Conservation (phyloP, 2,329 filamentous ascomycete genomes). For the Diaporthe australafricana region DNA sequence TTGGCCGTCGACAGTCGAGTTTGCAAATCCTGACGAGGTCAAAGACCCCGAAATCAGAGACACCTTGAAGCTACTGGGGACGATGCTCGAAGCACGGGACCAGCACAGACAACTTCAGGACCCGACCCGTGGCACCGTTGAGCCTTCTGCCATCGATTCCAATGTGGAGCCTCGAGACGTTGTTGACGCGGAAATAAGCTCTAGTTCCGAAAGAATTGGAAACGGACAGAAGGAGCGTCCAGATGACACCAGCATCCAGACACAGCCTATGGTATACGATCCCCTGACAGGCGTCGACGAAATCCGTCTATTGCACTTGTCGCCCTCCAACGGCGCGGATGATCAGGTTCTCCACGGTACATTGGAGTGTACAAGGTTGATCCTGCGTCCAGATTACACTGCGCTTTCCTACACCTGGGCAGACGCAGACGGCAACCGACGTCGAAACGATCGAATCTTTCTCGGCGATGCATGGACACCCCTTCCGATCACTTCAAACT, state of each 20-base stretch:
- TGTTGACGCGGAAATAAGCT: rapidly evolving
- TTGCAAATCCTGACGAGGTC: background rate
- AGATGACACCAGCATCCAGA: too few relatives aligned
- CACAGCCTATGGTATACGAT: background rate
- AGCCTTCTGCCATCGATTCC: background rate
- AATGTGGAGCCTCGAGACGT: background rate
- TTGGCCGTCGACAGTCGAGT: background rate
- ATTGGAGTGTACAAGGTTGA: background rate
- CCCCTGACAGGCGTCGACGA: background rate
- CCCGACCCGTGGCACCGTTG: too few relatives aligned
- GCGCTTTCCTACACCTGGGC: conserved; percentile 1
- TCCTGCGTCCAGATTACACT: background rate
- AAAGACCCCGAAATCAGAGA: background rate
- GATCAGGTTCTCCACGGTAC: background rate
- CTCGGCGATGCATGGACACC: background rate
- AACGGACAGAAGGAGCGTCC: background rate
- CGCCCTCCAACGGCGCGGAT: background rate
- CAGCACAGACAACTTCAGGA: background rate
- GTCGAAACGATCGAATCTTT: background rate
- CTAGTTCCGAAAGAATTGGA: too few relatives aligned
- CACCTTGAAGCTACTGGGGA: background rate
- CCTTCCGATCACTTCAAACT: background rate
- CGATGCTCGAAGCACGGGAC: background rate
- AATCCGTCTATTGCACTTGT: background rate
- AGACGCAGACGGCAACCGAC: background rate